A percentile compares a stretch with the other conserved stretches of the same genome.
These are phyloP conservation scores for Venturia effusa DNA, from an alignment of 2,329 filamentous ascomycete genomes.

Conservation along the genomic window DNA sequence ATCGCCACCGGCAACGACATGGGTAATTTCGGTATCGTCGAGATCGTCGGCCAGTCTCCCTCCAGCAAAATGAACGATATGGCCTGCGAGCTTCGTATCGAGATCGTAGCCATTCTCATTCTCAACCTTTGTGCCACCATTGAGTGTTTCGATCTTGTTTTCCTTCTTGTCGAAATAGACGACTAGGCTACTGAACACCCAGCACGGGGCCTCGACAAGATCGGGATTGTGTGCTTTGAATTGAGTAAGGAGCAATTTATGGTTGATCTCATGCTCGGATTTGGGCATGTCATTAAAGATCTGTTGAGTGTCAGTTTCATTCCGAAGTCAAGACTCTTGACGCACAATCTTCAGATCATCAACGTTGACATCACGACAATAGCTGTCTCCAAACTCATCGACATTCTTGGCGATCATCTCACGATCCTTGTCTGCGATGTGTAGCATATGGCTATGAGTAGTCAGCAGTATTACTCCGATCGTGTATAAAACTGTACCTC, in stretches of 20 bases:
- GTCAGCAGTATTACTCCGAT: slow-evolving; percentile 15
- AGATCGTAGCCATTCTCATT: not conserved
- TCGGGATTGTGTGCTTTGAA: slow-evolving; percentile 45
- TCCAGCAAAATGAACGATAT: slow-evolving; percentile 52
- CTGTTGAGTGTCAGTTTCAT: slow-evolving; percentile 15
- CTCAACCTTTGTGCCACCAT: slow-evolving; percentile 11
- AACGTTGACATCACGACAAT: slow-evolving; percentile 54
- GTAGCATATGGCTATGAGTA: slow-evolving; percentile 60
- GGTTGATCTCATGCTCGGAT: slow-evolving; percentile 20
- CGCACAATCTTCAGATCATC: slow-evolving; percentile 46
- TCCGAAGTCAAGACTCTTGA: not conserved
- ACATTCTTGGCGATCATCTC: slow-evolving; percentile 49
- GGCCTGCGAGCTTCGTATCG: not conserved
- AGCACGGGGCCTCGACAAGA: slow-evolving; percentile 38
- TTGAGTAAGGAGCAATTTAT: slow-evolving; percentile 39
- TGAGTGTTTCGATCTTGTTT: slow-evolving; percentile 19
- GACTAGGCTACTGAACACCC: slow-evolving; percentile 29
- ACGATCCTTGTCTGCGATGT: slow-evolving; percentile 47
- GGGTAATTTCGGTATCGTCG: slow-evolving; percentile 51
- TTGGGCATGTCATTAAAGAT: slow-evolving; percentile 27
- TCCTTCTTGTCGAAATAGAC: slow-evolving; percentile 31
- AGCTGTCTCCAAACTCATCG: slow-evolving; percentile 77
- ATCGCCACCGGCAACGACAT: slow-evolving; percentile 53
- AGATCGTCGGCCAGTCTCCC: slow-evolving; percentile 46
- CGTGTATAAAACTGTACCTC: slow-evolving; percentile 21